Conservation (phyloP, 805 yeast species). For the Candida manassasensis region DNA sequence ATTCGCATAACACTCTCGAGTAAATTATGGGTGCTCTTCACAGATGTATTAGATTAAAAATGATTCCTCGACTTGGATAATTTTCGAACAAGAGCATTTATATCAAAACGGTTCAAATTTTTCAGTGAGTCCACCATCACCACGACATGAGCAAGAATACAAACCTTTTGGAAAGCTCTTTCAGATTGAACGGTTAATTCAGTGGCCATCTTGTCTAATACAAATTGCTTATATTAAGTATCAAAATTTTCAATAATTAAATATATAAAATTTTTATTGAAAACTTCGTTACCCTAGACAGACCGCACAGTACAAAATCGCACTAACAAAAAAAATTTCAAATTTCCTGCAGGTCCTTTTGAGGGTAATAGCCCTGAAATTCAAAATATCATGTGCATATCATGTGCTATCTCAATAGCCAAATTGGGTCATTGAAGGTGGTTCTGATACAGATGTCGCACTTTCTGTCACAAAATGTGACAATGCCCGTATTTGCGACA, state of each 20-base stretch:
- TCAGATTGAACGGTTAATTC: conserved; percentile 99
- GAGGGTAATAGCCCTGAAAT: not conserved
- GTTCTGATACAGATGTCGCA: too few species aligned
- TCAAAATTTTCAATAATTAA: conserved; percentile 7
- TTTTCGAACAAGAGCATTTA: too few species aligned
- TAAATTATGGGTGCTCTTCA: too few species aligned
- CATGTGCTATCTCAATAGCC: too few species aligned
- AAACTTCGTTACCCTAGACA: conserved; percentile 8
- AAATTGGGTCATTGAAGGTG: too few species aligned
- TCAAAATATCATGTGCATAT: not conserved
- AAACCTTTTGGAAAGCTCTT: conserved; percentile 99
- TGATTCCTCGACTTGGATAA: too few species aligned
- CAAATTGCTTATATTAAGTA: conserved; percentile 2
- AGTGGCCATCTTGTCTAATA: conserved; percentile 77
- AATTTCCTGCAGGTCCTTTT: not conserved
- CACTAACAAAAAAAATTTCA: not conserved
- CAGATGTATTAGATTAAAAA: too few species aligned
- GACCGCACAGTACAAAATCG: conserved; percentile 7
- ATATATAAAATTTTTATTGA: conserved; percentile 10
- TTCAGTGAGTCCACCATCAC: too few species aligned
- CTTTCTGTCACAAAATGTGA: too few species aligned
- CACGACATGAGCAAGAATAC: conserved; percentile 35
- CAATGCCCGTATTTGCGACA: too few species aligned
- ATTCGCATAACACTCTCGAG: too few species aligned
- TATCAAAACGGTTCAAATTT: too few species aligned